phyloP scores from a whole-genome alignment of 2,329 filamentous ascomycete genomes.

The Blumeria graminis region DNA sequence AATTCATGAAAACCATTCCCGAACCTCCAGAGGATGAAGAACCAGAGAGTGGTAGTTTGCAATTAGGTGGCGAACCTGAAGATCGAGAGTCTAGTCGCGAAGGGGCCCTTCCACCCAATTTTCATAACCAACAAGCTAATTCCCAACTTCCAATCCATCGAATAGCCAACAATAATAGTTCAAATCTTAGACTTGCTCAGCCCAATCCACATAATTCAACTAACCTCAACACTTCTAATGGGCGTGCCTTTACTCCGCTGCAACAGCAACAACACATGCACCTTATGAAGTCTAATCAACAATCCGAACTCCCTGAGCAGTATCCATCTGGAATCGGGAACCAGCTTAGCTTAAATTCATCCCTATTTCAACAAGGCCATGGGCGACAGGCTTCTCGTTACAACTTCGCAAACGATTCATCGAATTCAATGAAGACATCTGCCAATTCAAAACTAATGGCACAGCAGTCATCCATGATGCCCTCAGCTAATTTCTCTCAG shows the following conservation, averaged over 20 bases:
- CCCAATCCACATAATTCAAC: slow-evolving; percentile 25
- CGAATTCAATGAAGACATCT: slow-evolving; percentile 45
- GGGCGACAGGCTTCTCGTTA: slow-evolving; percentile 68
- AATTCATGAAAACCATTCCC: slow-evolving; percentile 23
- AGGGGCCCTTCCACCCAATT: slow-evolving; percentile 18
- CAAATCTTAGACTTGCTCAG: slow-evolving; percentile 26
- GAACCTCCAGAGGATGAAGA: slow-evolving; percentile 41
- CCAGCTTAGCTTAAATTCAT: slow-evolving; percentile 21
- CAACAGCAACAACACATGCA: slow-evolving; percentile 44
- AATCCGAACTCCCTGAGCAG: slow-evolving; percentile 29
- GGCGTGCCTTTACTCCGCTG: slow-evolving; percentile 55
- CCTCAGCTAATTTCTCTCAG: slow-evolving; percentile 25
- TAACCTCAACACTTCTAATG: slow-evolving; percentile 34
- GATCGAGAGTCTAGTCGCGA: slow-evolving; percentile 38
- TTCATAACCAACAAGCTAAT: slow-evolving; percentile 28
- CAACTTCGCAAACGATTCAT: slow-evolving; percentile 60
- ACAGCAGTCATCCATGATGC: slow-evolving; percentile 77
- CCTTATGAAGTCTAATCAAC: slow-evolving; percentile 21
- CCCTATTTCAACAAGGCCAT: slow-evolving; percentile 41
- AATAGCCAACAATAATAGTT: slow-evolving; percentile 24
- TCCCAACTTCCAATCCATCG: slow-evolving; percentile 61
- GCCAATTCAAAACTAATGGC: slow-evolving; percentile 60
- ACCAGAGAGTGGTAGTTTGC: slow-evolving; percentile 59
- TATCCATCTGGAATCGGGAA: slow-evolving; percentile 29
- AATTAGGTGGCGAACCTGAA: slow-evolving; percentile 80